Conservation (phyloP, 169 alveolate species). For the Plasmodium gonderi region DNA sequence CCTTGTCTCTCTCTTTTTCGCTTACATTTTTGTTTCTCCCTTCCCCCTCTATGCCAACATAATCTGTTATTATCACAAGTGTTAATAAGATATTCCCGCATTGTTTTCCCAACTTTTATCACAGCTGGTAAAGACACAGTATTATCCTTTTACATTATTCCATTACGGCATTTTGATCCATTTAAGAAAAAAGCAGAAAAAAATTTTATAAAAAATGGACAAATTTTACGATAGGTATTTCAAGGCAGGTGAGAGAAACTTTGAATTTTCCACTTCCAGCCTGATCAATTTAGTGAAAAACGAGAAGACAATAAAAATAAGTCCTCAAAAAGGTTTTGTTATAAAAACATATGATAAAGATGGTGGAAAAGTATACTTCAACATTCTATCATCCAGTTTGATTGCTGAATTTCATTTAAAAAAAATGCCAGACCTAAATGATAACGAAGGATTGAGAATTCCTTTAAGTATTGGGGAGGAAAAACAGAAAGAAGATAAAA, state of each 20-base stretch:
- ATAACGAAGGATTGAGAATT: slow-evolving; percentile 68
- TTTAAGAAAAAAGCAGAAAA: background rate
- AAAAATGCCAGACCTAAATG: slow-evolving; percentile 50
- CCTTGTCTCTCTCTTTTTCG: background rate
- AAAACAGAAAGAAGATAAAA: slow-evolving; percentile 67
- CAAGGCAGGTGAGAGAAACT: background rate
- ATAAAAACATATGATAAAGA: slow-evolving; percentile 73
- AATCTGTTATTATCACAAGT: background rate
- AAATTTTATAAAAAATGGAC: slow-evolving; percentile 16
- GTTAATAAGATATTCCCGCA: background rate
- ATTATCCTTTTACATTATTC: background rate
- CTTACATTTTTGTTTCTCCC: background rate
- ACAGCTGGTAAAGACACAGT: background rate
- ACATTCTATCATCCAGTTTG: slow-evolving; percentile 48
- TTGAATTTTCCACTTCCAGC: slow-evolving; percentile 35
- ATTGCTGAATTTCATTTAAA: slow-evolving; percentile 72
- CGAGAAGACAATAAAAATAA: slow-evolving; percentile 55
- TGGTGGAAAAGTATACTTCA: slow-evolving; percentile 71
- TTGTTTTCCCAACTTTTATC: background rate
- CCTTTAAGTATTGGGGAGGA: slow-evolving; percentile 77
- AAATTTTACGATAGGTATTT: slow-evolving; percentile 6
- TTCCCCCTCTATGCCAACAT: background rate
- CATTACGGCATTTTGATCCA: background rate
- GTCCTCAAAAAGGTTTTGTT: slow-evolving; percentile 75
- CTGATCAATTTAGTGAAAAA: slow-evolving; percentile 14